phyloP scores from a whole-genome alignment of 2,329 filamentous ascomycete genomes.

The Scopulariopsis brevicaulis region DNA sequence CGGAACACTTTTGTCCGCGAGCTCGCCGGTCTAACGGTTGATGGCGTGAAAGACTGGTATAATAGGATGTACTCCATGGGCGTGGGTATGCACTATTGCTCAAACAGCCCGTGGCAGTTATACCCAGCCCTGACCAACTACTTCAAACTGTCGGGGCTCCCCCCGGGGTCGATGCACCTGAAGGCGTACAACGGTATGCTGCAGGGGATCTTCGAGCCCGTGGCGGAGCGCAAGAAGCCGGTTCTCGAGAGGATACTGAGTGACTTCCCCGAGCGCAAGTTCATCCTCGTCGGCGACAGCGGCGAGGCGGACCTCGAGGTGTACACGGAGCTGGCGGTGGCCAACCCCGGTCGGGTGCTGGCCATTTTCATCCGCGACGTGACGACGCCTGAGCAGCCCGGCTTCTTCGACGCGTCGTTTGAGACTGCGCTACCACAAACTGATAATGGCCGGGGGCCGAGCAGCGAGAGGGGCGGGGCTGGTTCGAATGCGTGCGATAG shows the following conservation, averaged over 20 bases:
- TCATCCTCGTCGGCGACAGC: constrained; percentile 88
- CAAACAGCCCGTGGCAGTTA: constrained; percentile 98
- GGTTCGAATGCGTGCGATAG: constrained; percentile 10
- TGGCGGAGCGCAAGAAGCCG: constrained; percentile 85
- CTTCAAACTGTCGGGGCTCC: constrained; percentile 70
- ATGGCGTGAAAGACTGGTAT: constrained; percentile 89
- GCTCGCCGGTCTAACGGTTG: constrained; percentile 66
- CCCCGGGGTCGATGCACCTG: constrained; percentile 81
- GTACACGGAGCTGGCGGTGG: constrained; percentile 83
- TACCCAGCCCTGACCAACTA: constrained; percentile 82
- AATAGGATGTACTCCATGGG: constrained; percentile 63
- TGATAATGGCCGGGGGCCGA: background rate
- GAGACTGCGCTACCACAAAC: constrained; percentile 7
- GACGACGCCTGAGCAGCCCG: constrained; percentile 60
- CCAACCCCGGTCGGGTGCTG: constrained; percentile 71
- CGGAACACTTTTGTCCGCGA: constrained; percentile 91
- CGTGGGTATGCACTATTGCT: constrained; percentile 90
- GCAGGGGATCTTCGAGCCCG: constrained; percentile 95
- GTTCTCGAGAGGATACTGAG: constrained; percentile 74
- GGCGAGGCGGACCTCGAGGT: constrained; percentile 96
- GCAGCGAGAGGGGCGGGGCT: background rate
- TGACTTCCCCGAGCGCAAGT: constrained; percentile 80
- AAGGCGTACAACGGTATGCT: constrained; percentile 97
- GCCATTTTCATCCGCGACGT: constrained; percentile 94
- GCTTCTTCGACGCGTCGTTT: constrained; percentile 64